These are phyloP conservation scores for Annulohypoxylon bovei DNA, from an alignment of 495 filamentous ascomycete genomes.

Conservation along the genomic window DNA sequence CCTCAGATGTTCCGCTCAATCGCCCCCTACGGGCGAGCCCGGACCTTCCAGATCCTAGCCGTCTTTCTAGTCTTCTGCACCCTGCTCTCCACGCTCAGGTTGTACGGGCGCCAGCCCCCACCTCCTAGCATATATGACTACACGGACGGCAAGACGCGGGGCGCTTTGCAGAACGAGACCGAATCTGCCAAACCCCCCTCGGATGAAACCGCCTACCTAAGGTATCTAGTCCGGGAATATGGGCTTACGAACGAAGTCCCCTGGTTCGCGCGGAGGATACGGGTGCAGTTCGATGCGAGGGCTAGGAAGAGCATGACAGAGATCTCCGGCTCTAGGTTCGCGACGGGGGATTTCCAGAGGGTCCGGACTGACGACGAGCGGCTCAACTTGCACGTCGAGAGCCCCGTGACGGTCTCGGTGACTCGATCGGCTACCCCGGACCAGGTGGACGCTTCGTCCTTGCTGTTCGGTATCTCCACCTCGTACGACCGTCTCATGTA, in stretches of 20 bases:
- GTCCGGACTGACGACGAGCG: constrained; percentile 28
- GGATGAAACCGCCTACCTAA: constrained; percentile 36
- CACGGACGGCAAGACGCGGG: constrained; percentile 38
- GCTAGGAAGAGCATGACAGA: constrained; percentile 33
- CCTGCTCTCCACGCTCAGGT: constrained; percentile 27
- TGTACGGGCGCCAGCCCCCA: constrained; percentile 16
- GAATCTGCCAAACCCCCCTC: not conserved
- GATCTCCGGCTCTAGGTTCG: constrained; percentile 18
- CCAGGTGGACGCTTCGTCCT: constrained; percentile 58
- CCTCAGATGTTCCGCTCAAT: constrained; percentile 11
- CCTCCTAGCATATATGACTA: constrained; percentile 29
- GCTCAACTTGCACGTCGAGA: constrained; percentile 20
- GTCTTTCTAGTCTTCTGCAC: constrained; percentile 24
- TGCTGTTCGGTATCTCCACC: constrained; percentile 69
- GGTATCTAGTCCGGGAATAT: constrained; percentile 28
- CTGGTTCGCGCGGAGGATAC: constrained; percentile 31
- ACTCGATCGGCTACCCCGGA: constrained; percentile 32
- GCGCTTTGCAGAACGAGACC: constrained; percentile 23
- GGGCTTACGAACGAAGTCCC: constrained; percentile 33
- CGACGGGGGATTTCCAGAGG: constrained; percentile 23
- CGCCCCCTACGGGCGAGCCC: not conserved
- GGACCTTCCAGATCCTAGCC: constrained; percentile 9
- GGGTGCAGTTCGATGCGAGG: constrained; percentile 4
- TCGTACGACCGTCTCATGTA: constrained; percentile 63
- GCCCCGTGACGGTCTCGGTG: constrained; percentile 19